A percentile compares a stretch with the other conserved stretches of the same genome.
Conservation (phyloP, 2,329 filamentous ascomycete genomes). For the Fusarium lateritium region DNA sequence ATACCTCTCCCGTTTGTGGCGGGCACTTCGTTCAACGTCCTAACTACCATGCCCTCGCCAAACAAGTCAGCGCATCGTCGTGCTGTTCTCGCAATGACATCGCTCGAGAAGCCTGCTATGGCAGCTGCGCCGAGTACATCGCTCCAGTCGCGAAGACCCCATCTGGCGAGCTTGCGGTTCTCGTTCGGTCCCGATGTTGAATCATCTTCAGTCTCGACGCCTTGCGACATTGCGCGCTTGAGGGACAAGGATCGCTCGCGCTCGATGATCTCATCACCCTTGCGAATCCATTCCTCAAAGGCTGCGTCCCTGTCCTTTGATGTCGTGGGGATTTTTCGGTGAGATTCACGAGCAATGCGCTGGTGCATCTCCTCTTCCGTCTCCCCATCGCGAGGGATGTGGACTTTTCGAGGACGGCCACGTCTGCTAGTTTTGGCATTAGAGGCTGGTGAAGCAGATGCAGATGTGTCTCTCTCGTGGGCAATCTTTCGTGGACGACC, state of each 20-base stretch:
- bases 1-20: slow-evolving; percentile 44
- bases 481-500: slow-evolving; percentile 48
- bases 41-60: slow-evolving; percentile 77
- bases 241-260: slow-evolving; percentile 35
- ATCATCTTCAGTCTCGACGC: slow-evolving; percentile 35
- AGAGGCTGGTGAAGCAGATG: slow-evolving; percentile 28
- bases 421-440: slow-evolving; percentile 35
- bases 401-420: slow-evolving; percentile 60
- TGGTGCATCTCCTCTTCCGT: slow-evolving; percentile 62
- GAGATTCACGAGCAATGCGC: slow-evolving; percentile 63
- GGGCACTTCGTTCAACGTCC: slow-evolving; percentile 63
- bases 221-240: slow-evolving; percentile 34
- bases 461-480: slow-evolving; percentile 10
- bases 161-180: slow-evolving; percentile 52
- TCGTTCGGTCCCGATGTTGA: slow-evolving; percentile 33
- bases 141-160: slow-evolving; percentile 81
- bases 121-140: slow-evolving; percentile 86
- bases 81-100: slow-evolving; percentile 77
- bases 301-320: slow-evolving; percentile 49
- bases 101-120: slow-evolving; percentile 76
- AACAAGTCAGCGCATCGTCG: slow-evolving; percentile 84
- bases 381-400: slow-evolving; percentile 60
- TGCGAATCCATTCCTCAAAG: slow-evolving; percentile 54
- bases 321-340: slow-evolving; percentile 50
- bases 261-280: slow-evolving; percentile 50